Evolutionary conservation across 495 filamentous ascomycete genomes (phyloP), one percentile per base, ranked within the genome.

Genomic region (Geoglossum glabrum): DNA sequence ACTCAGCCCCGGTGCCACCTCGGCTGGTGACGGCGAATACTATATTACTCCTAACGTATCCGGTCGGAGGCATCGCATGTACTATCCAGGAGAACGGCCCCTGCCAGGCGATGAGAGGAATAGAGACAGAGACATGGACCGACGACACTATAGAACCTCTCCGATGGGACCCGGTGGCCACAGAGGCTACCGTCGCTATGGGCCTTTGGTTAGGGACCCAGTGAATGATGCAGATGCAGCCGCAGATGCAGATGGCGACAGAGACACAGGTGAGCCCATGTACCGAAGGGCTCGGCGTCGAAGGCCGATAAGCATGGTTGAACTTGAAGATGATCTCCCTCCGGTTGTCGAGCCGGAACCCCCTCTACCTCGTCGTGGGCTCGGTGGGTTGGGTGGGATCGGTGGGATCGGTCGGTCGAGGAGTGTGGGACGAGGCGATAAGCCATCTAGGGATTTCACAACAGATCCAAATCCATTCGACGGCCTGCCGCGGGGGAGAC

Each of bases 161-260:
- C 31, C 54, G 31, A 33, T 38, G 26, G 33, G 54, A 33, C 11
- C 11, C 13, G 38, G 30, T 17, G 65, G 64, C 25, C 66, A 66
- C 7, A 59, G 67, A 52, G 64, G 68, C 47, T 73, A 77, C 36
- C 54, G 40, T 15, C 23, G 36, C 13, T 27, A 69, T 75, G 13
- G 79, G 82, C 54, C 82, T 82, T 30, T 64, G 77, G 80, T 55
- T 80, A 82, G 40, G 73, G 81, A 43, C 23, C 31, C 54, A 79
- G 79, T 1, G n/a, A n/a, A n/a, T n/a, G n/a, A n/a, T n/a, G n/a
- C n/a, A n/a, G n/a, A n/a, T n/a, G n/a, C n/a, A n/a, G n/a, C n/a
- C 87, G 81, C 63, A 83, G 84, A 51, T 87, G 78, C 81, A 9
- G 73, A 78, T 61, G 83, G 87, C 59, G 71, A 85, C 54, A 82